Conservation (phyloP, 2,329 filamentous ascomycete genomes). For the Sporothrix brasiliensis region DNA sequence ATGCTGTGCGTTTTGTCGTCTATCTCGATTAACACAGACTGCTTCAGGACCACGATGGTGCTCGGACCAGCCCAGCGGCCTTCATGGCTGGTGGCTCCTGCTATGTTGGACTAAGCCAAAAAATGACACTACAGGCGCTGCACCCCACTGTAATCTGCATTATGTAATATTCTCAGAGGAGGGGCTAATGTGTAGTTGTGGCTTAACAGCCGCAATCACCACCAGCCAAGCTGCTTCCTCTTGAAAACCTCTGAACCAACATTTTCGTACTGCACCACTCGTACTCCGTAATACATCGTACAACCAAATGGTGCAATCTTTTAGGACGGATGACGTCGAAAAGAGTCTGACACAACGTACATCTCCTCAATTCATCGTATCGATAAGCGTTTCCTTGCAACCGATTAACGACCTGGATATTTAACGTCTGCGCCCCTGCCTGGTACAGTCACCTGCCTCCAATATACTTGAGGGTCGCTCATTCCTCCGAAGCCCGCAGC, state of each 20-base stretch:
- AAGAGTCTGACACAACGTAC: not conserved
- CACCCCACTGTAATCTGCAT: not conserved
- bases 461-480: slow-evolving; percentile 12
- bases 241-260: not conserved
- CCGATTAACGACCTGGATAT: slow-evolving; percentile 19
- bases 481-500: slow-evolving; percentile 22
- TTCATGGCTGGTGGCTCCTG: slow-evolving; percentile 1
- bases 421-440: slow-evolving; percentile 14
- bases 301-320: too few species aligned
- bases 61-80: not conserved
- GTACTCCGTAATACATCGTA: too few species aligned
- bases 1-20: not conserved
- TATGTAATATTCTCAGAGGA: slow-evolving; percentile 3
- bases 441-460: slow-evolving; percentile 12
- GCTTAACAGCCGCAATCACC: not conserved
- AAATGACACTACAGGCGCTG: not conserved
- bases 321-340: slow-evolving; percentile 2
- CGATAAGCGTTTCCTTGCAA: not conserved
- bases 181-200: not conserved
- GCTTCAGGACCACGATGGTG: slow-evolving; percentile 3
- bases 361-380: not conserved
- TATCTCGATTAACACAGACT: slow-evolving; percentile 19
- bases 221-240: not conserved
- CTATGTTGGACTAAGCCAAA: not conserved
- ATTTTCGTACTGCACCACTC: not conserved